Evolutionary conservation across 129 eudicot species (phyloP).

Genomic region (Helichrysum umbraculigerum): DNA sequence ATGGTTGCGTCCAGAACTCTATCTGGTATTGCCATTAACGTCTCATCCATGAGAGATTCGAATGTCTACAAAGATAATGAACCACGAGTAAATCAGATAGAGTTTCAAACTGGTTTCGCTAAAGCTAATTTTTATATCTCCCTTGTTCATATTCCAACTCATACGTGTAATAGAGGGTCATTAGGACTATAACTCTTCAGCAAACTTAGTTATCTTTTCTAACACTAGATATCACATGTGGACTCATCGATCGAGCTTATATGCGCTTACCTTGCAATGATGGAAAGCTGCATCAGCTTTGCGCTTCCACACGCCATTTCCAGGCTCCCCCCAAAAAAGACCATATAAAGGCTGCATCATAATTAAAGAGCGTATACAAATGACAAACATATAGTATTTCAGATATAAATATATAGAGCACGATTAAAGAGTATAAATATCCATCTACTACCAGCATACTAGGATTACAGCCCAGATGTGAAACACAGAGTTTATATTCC

Average conservation of each 20-base stretch:
- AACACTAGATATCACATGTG: neutral
- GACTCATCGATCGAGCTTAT: constrained; percentile 9
- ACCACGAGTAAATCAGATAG: constrained; percentile 5
- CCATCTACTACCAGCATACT: neutral
- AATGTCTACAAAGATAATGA: constrained; percentile 57
- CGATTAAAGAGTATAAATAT: neutral
- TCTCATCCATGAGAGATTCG: constrained; percentile 74
- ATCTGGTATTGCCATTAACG: constrained; percentile 68
- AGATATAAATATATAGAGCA: neutral
- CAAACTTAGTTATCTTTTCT: neutral
- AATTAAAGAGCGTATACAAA: constrained; percentile 4
- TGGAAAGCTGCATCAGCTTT: constrained; percentile 79
- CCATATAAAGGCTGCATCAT: constrained; percentile 75
- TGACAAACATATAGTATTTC: neutral
- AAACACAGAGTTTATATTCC: neutral
- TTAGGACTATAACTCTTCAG: neutral
- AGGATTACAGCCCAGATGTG: neutral
- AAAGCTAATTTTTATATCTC: neutral
- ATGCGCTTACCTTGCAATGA: constrained; percentile 57
- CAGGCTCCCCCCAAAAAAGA: constrained; percentile 76
- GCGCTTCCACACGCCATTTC: constrained; percentile 83
- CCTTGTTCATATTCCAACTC: neutral
- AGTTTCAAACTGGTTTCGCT: neutral
- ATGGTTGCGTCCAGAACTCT: constrained; percentile 66
- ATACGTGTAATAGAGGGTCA: neutral